These are phyloP conservation scores for Talaromyces wortmannii DNA, from an alignment of 495 filamentous ascomycete genomes.

Conservation along the genomic window DNA sequence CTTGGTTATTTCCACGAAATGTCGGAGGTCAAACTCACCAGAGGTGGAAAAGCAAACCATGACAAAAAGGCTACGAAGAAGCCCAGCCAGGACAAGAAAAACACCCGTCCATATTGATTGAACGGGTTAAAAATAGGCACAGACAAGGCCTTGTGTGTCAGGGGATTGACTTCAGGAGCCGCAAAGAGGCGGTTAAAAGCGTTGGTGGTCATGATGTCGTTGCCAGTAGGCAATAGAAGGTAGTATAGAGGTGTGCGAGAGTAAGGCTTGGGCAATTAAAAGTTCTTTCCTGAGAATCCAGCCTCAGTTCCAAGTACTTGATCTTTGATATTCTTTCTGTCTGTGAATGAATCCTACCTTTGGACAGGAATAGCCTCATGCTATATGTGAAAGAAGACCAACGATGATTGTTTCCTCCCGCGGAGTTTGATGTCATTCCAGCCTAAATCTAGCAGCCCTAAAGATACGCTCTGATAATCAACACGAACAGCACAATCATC, in stretches of 20 bases:
- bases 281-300: too few species aligned
- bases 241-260: background rate
- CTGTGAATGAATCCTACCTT: too few species aligned
- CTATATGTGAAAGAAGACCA: too few species aligned
- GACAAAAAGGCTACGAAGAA: conserved; percentile 96
- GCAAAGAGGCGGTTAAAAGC: conserved; percentile 12
- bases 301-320: too few species aligned
- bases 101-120: conserved; percentile 79
- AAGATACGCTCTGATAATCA: background rate
- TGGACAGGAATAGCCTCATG: too few species aligned
- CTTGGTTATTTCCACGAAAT: background rate
- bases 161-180: conserved; percentile 55
- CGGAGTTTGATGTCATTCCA: too few species aligned
- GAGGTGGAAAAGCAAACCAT: conserved; percentile 77
- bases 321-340: too few species aligned
- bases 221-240: background rate
- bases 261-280: too few species aligned
- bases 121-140: conserved; percentile 77
- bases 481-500: background rate
- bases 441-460: too few species aligned
- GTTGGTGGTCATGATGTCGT: conserved; percentile 1
- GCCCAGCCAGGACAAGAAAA: conserved; percentile 91
- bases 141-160: conserved; percentile 72
- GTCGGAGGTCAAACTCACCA: conserved; percentile 45
- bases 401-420: too few species aligned